Evolutionary conservation across 257 asterid genomes (phyloP).

Genomic region (Penstemon eatonii): DNA sequence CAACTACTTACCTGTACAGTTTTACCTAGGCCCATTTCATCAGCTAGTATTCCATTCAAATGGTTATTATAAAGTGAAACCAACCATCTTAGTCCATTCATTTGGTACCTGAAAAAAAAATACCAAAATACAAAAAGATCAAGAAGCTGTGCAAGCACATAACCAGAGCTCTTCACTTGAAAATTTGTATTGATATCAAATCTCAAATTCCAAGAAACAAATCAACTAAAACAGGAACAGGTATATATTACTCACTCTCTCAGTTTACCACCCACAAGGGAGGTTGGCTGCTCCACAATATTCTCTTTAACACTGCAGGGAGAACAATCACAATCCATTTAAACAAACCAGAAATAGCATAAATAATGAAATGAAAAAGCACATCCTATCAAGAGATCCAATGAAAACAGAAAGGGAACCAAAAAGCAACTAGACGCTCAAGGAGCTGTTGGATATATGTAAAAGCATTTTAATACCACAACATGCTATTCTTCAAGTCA

Average conservation of each 20-base stretch:
- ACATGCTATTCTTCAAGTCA: slow-evolving; percentile 13
- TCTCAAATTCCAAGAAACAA: neutral
- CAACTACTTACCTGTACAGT: slow-evolving; percentile 82
- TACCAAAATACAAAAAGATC: slow-evolving; percentile 29
- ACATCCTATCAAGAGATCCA: slow-evolving; percentile 20
- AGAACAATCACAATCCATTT: slow-evolving; percentile 23
- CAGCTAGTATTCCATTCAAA: slow-evolving; percentile 98
- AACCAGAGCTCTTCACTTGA: slow-evolving; percentile 15
- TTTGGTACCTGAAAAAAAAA: slow-evolving; percentile 72
- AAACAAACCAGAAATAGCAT: too few species aligned
- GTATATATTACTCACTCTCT: slow-evolving; percentile 71
- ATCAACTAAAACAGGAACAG: slow-evolving; percentile 12
- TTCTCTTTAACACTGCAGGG: slow-evolving; percentile 81
- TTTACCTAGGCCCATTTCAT: slow-evolving; percentile 99
- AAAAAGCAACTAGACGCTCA: slow-evolving; percentile 11
- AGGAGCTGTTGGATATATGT: slow-evolving; percentile 23
- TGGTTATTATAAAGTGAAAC: slow-evolving; percentile 95
- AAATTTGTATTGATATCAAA: neutral
- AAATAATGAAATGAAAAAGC: neutral
- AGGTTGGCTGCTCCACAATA: slow-evolving; percentile 70
- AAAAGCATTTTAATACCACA: slow-evolving; percentile 16
- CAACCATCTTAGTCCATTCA: slow-evolving; percentile 99
- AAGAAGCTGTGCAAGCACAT: slow-evolving; percentile 21
- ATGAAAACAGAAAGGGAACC: slow-evolving; percentile 14
- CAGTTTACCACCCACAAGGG: slow-evolving; percentile 86